Evolutionary conservation across 1,139 yeast genomes (phyloP), one percentile per base, ranked within the genome.

Genomic region (Geotrichum klebahnii): DNA sequence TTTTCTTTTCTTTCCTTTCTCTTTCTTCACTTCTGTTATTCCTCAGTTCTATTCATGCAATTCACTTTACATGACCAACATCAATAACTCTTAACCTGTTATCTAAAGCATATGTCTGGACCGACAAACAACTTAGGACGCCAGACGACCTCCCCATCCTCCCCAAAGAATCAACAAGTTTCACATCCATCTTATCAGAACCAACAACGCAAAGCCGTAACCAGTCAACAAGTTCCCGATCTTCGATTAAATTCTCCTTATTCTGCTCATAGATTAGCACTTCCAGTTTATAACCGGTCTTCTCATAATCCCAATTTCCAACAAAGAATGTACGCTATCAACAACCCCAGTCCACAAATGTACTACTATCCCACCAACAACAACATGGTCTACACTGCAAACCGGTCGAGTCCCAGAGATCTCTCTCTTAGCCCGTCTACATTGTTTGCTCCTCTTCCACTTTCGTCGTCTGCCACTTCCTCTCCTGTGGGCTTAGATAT

Each of bases 111-210:
- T 31, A 40, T 40, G 44, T 19, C 44, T 40, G 44, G 28, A 5
- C 44, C 5, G 44, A 34, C 44, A 40, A 40, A 40, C 35, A 29
- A 40, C 14, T 29, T 16, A 14, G 42, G 42, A 38, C 42, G 42
- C 33, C 40, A 17, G 40, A 14, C 42, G 42, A 24, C 32, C 12
- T 38, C 42, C 12, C 42, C 22, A 28, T 12, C 19, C 41, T 9
- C 29, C n/a, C 20, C 9, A n/a, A 12, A 10, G 35, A 40, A 6
- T 28, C 23, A 29, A 28, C 23, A 23, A 40, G 31, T 29, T 24
- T 31, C 35, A n/a, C 44, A 40, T 6, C 36, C 44, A 4, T 40
- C 44, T 29, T 40, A 16, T 31, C 44, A 40, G 14, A 29, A 31
- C 28, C 44, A 40, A 17, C 44, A 40, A 16, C 35, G 44, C 20